A percentile compares a stretch with the other conserved stretches of the same genome.
Conservation (phyloP, 495 filamentous ascomycete genomes). For the Recurvomyces mirabilis region DNA sequence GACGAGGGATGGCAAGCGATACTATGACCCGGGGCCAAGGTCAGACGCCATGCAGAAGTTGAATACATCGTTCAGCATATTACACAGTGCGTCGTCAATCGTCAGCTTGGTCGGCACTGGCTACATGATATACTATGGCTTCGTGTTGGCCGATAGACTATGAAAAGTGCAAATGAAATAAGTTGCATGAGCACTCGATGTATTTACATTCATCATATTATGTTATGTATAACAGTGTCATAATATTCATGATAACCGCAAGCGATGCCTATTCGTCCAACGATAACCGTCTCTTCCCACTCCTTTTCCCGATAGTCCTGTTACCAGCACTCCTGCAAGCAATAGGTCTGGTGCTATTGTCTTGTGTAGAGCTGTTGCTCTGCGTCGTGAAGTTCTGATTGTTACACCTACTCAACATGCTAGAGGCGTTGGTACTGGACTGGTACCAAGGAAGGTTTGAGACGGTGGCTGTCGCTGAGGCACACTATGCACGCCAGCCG, state of each 20-base stretch:
- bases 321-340: neutral
- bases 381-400: neutral
- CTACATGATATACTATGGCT: constrained; percentile 61
- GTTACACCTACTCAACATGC: too few species aligned
- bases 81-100: constrained; percentile 69
- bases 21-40: constrained; percentile 61
- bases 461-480: too few species aligned
- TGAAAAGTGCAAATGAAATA: too few species aligned
- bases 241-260: neutral
- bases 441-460: too few species aligned
- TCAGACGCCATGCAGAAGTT: constrained; percentile 69
- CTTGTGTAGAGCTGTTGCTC: neutral
- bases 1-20: constrained; percentile 72
- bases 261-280: neutral
- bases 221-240: neutral
- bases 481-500: too few species aligned
- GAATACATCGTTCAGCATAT: constrained; percentile 64
- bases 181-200: too few species aligned
- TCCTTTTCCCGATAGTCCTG: neutral
- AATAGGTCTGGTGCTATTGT: neutral
- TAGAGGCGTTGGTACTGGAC: neutral
- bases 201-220: neutral
- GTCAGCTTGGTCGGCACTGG: constrained; percentile 60
- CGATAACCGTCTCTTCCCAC: neutral
- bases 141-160: constrained; percentile 51